Conservation (phyloP, 331 rosid species). For the Prunus yedoensis region DNA sequence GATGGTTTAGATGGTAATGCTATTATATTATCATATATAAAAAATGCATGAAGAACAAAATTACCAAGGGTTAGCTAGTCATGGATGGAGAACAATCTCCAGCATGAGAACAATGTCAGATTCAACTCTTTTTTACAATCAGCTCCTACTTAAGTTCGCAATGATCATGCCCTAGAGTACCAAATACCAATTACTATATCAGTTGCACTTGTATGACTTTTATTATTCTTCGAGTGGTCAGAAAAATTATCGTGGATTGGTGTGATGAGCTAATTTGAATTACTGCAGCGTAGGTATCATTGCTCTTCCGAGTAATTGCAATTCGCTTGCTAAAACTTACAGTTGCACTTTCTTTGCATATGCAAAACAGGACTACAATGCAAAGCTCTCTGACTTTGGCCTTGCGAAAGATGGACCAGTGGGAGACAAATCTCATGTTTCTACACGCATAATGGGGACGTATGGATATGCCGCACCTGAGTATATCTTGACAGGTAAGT, state of each 20-base stretch:
- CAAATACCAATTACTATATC: background rate
- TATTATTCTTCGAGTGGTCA: background rate
- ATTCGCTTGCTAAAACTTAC: constrained; percentile 14
- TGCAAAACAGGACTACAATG: constrained; percentile 80
- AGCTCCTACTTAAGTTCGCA: background rate
- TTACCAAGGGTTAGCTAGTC: background rate
- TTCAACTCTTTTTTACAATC: background rate
- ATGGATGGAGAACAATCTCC: background rate
- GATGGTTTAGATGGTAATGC: background rate
- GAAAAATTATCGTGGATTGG: background rate
- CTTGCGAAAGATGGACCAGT: constrained; percentile 99
- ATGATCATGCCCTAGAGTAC: background rate
- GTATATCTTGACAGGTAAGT: constrained; percentile 86
- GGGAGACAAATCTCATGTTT: constrained; percentile 96
- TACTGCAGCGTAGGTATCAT: background rate
- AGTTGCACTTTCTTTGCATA: constrained; percentile 14
- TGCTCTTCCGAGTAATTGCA: background rate
- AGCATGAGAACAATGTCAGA: background rate
- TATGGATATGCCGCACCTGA: constrained; percentile 99
- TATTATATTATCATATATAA: too few relatives aligned
- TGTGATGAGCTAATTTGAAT: background rate
- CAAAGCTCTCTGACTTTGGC: constrained; percentile 97
- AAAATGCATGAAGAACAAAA: background rate
- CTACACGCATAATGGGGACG: constrained; percentile 97
- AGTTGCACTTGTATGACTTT: background rate